Evolutionary conservation across 2,329 filamentous ascomycete genomes (phyloP), one percentile per base, ranked within the genome.

Genomic region (Diaporthe ampelina): DNA sequence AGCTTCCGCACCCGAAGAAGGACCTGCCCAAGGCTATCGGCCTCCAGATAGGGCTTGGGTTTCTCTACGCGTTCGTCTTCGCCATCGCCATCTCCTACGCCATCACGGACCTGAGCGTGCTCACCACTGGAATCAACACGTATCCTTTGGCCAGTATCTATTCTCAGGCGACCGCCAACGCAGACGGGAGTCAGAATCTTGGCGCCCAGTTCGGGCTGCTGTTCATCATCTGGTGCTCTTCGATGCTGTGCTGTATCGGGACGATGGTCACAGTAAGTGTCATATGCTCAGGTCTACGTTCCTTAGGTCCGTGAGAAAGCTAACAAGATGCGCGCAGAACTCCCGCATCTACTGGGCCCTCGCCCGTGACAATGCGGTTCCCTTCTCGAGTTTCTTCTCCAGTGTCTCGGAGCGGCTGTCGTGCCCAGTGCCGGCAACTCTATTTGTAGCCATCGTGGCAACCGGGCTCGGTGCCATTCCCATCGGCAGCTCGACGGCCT

Each of bases 61-160:
- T 84, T 69, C 78, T 85, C 37, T 76, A 87, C 86, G 86, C 89
- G 0, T 88, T 90, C 68, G 79, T 85, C 74, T 88, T 89, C 76
- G 84, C 88, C 29, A 85, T 89, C 54, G 82, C 85, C 9, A 75
- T 88, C 57, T 82, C 89, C 75, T 91, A 92, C 81, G 83, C 86
- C 63, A 88, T 91, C 76, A 88, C 86, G 71, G 87, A 91, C 78
- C 83, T 92, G 26, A 82, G 85, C 67, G 84, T 85, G 5, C 85
- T 93, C 26, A 86, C 89, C 78, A 80, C 79, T 50, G 84, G 84
- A 24, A 84, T 86, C 81, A 86, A 88, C 78, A 85, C 86, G 3
- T 92, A 90, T 77, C 91, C 91, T 0, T 86, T 93, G 17, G 90
- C 90, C 6, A 89, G 88, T 63, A 91, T 94, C 76, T 94, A 93